Evolutionary conservation across 2,329 filamentous ascomycete genomes (phyloP).

Genomic region (Ophiostoma sp.): DNA sequence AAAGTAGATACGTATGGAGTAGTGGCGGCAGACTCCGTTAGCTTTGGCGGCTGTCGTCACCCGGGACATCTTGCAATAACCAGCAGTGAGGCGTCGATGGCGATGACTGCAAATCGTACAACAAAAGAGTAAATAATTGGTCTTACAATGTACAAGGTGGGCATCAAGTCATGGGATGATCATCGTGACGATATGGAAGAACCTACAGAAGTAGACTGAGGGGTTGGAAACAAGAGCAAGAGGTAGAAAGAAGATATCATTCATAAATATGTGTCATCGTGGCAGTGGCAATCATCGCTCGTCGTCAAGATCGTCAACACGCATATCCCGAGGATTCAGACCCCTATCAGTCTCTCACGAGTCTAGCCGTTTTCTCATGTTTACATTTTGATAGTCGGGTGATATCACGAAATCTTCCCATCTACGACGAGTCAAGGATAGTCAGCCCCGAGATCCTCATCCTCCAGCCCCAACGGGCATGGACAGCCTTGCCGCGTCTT

Average conservation of each 20-base stretch:
- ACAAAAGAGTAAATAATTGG: neutral
- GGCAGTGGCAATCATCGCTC: neutral
- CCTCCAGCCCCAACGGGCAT: neutral
- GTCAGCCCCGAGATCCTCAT: neutral
- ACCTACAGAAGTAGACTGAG: neutral
- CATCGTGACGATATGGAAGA: neutral
- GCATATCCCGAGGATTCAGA: constrained; percentile 1
- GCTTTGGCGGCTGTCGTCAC: neutral
- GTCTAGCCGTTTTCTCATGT: neutral
- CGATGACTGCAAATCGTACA: neutral
- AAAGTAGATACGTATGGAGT: neutral
- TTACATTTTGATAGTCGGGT: neutral
- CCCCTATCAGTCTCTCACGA: neutral
- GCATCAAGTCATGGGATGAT: neutral
- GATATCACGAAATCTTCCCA: neutral
- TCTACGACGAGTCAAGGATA: neutral
- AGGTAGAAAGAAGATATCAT: neutral
- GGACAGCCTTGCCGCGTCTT: neutral
- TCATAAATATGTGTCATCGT: neutral
- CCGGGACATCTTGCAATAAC: neutral
- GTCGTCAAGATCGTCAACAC: neutral
- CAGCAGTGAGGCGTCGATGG: neutral
- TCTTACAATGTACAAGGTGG: neutral
- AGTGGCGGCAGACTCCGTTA: neutral
- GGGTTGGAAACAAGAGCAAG: neutral